phyloP scores from a whole-genome alignment of 2,329 filamentous ascomycete genomes.

The Talaromyces sp. region DNA sequence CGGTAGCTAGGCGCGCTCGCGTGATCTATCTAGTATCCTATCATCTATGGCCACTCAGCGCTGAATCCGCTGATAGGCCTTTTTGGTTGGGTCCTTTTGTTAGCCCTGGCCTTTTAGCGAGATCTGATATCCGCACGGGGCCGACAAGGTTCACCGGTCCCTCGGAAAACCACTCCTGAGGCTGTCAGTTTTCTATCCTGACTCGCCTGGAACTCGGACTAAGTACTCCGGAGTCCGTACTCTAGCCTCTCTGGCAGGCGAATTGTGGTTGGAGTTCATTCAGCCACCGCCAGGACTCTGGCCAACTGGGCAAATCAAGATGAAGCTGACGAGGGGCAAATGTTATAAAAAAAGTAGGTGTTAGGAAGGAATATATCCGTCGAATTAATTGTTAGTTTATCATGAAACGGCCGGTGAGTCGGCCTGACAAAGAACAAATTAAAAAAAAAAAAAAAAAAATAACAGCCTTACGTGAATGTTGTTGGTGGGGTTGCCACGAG shows the following conservation, averaged over 20 bases:
- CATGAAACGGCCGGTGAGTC: background rate
- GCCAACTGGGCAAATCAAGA: background rate
- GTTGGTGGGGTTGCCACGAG: background rate
- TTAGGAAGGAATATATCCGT: background rate
- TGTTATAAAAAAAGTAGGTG: background rate
- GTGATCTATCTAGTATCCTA: background rate
- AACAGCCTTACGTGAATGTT: background rate
- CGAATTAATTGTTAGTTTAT: background rate
- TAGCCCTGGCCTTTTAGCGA: background rate
- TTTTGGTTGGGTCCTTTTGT: background rate
- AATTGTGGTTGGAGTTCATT: background rate
- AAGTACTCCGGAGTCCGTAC: too few relatives aligned
- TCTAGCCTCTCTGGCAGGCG: background rate
- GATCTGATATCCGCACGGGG: background rate
- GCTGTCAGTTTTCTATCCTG: background rate
- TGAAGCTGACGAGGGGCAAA: background rate
- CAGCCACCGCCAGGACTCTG: background rate
- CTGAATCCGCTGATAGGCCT: too few relatives aligned
- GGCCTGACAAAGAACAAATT: background rate
- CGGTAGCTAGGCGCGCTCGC: background rate
- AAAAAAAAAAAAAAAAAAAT: background rate
- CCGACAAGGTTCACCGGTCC: background rate
- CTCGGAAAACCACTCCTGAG: too few relatives aligned
- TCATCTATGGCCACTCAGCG: background rate
- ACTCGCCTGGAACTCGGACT: background rate